These are phyloP conservation scores for Hydnomerulius pinastri DNA, from an alignment of 768 basidiomycete species.

Conservation along the genomic window DNA sequence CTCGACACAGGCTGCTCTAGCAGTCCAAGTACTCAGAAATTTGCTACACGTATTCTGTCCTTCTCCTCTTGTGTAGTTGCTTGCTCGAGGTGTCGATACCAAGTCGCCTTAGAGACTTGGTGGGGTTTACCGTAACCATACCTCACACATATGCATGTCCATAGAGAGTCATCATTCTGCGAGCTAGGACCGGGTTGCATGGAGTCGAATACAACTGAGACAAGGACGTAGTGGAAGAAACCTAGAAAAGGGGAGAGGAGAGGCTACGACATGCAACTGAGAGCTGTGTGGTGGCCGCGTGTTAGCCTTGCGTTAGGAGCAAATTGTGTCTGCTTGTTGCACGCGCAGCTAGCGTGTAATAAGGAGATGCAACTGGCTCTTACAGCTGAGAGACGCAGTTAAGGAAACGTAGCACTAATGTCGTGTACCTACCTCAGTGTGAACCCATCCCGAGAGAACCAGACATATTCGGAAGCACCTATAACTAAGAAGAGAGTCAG, in stretches of 20 bases:
- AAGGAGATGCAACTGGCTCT: no score
- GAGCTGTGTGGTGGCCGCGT: background rate
- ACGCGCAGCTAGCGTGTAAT: background rate
- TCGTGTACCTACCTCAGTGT: no score
- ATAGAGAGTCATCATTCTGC: background rate
- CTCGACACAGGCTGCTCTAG: background rate
- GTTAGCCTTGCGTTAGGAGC: background rate
- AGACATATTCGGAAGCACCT: no score
- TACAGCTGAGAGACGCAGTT: no score
- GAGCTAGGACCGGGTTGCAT: background rate
- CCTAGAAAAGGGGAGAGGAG: no score
- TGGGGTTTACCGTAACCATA: background rate
- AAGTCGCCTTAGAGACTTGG: background rate
- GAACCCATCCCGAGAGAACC: no score
- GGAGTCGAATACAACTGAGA: background rate
- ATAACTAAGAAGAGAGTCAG: no score
- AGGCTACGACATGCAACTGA: no score
- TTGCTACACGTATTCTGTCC: background rate
- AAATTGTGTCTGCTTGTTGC: background rate
- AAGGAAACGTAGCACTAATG: no score
- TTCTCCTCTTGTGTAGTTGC: slow-evolving; percentile 1
- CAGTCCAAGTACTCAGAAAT: background rate
- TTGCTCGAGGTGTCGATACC: slow-evolving; percentile 1
- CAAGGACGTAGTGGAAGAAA: background rate
- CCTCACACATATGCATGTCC: background rate